phyloP scores from a whole-genome alignment of 2,329 filamentous ascomycete species.

The Phoma sp. region DNA sequence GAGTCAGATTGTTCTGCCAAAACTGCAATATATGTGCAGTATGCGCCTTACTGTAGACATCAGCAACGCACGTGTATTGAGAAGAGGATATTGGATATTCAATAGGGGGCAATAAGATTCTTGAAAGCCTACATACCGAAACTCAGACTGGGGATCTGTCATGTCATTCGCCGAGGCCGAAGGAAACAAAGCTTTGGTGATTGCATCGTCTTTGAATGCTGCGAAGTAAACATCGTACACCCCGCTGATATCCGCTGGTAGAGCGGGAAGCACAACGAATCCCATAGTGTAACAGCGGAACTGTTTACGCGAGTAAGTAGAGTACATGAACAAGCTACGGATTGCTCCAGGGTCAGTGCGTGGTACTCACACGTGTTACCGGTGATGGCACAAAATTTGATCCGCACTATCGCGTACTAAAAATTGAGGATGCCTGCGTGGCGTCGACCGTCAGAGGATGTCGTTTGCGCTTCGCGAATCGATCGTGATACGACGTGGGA shows the following conservation, averaged over 20 bases:
- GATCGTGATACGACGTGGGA: not conserved
- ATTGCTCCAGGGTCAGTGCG: not conserved
- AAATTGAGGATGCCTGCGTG: not conserved
- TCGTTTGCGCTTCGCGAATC: not conserved
- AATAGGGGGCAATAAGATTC: not conserved
- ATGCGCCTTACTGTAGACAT: constrained; percentile 47
- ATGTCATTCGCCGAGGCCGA: constrained; percentile 28
- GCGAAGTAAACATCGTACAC: constrained; percentile 58
- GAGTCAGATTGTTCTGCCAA: constrained; percentile 47
- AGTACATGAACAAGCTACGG: not conserved
- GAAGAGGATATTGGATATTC: not conserved
- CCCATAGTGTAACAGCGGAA: constrained; percentile 21
- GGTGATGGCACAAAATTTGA: not conserved
- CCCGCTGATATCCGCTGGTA: constrained; percentile 54
- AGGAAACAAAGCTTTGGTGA: constrained; percentile 54
- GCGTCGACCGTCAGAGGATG: not conserved
- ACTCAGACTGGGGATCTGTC: constrained; percentile 28
- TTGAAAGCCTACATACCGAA: constrained; percentile 21
- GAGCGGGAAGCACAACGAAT: constrained; percentile 53
- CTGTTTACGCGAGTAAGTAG: constrained; percentile 9
- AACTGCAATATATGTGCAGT: constrained; percentile 50
- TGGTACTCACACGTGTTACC: constrained; percentile 1
- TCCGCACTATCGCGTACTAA: constrained; percentile 4
- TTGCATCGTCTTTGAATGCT: constrained; percentile 53
- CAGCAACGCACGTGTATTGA: not conserved